Base-by-base conservation (phyloP, 2,329 filamentous ascomycete species). In the Penicillium sp. region DNA sequence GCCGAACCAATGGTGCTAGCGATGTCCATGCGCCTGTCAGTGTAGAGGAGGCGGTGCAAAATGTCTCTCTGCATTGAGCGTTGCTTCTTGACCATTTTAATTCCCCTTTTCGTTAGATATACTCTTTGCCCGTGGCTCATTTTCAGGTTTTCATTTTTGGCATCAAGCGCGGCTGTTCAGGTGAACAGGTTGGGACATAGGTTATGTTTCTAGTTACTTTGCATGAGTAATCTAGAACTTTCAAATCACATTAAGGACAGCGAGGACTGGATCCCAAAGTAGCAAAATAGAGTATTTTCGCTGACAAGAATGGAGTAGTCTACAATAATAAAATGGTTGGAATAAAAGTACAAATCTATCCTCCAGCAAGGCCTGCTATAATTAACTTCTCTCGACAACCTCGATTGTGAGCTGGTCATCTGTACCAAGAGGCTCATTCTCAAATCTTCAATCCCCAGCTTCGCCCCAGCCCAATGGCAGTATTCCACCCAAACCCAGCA, bases 381-480 rank as follows among this genome's bases (percentile, higher is more conserved):
- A 1, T 16, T 16, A n/a, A n/a, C 11, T 19, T 35, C 22, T 5
- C 16, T 28, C 25, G 1, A 31, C 8, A 2, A 37, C 6, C 5
- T 2, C 5, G 1, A 17, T 14, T 22, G 25, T 22, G 5, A 6
- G 28, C 19, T 36, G 5, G 14, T 9, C 3, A 33, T 45, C 0
- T 1, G 22, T 45, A 35, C 30, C 17, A 38, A 28, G 19, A 25
- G 14, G 5, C 5, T 17, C 6, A 48, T 43, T 19, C 47, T 74
- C n/a, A 95, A 72, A 97, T 85, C 69, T 88, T 87, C 61, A 91
- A 78, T 0, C 93, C 93, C 77, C 92, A 96, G 73, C 91, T 97
- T 75, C 92, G 84, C 62, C 96, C 77, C 49, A 96, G 81, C 68
- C 96, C 96, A 53, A 97, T 75, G 16, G 87, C 82, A 6, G 89